A percentile compares a stretch with the other conserved stretches of the same genome.
Evolutionary conservation across 2,329 filamentous ascomycete genomes (phyloP).

Genomic region (Apiospora kogelbergensis): DNA sequence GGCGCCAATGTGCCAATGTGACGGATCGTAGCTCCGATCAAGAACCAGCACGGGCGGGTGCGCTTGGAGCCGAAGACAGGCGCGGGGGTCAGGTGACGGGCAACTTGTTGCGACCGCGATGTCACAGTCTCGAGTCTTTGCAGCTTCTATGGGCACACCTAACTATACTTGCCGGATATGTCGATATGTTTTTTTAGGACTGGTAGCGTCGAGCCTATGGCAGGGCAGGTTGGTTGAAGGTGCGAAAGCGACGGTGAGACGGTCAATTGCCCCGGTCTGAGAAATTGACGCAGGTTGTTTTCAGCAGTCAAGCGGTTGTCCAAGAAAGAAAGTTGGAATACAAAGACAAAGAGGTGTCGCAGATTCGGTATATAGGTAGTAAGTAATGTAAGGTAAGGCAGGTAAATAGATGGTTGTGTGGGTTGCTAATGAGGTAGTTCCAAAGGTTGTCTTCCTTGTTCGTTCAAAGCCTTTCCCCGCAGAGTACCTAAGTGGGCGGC

Average conservation of each 20-base stretch:
- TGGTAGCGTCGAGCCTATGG: background rate
- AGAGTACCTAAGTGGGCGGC: slow-evolving; percentile 5
- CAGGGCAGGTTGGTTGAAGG: background rate
- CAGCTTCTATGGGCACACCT: background rate
- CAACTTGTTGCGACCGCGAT: background rate
- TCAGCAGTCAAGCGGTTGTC: background rate
- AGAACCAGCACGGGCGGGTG: background rate
- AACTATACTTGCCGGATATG: background rate
- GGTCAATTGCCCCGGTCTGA: background rate
- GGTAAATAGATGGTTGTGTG: background rate
- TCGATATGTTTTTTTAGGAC: background rate
- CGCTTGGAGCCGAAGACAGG: background rate
- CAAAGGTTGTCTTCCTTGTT: slow-evolving; percentile 2
- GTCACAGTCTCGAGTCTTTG: background rate
- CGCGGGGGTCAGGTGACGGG: background rate
- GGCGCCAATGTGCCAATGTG: background rate
- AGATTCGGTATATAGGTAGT: slow-evolving; percentile 10
- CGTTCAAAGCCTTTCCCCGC: slow-evolving; percentile 4
- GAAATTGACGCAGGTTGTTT: background rate
- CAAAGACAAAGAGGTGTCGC: slow-evolving; percentile 5
- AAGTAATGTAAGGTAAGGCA: slow-evolving; percentile 1
- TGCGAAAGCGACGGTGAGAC: background rate
- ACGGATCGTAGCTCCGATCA: slow-evolving; percentile 4
- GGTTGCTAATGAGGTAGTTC: slow-evolving; percentile 1
- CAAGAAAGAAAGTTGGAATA: slow-evolving; percentile 1